These are phyloP conservation scores for Trypanosoma scelopori DNA, from an alignment of 208 protist species.

Conservation along the genomic window DNA sequence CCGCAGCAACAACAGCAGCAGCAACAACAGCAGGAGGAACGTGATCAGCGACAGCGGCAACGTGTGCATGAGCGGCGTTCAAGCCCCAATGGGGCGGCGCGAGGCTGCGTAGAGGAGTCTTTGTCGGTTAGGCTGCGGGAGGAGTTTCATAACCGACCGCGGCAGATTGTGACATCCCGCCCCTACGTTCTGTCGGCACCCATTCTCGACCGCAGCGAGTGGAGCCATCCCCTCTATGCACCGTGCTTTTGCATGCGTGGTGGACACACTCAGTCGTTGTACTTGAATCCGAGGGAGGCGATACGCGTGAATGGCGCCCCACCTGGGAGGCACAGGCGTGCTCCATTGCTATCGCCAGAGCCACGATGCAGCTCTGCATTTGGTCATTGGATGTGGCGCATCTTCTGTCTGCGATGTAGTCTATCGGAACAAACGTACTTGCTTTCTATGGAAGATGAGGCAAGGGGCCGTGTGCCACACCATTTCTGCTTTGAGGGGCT, in stretches of 20 bases:
- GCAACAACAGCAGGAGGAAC: too few species aligned
- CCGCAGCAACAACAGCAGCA: too few species aligned
- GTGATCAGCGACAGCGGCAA: too few species aligned
- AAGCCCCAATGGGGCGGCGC: too few species aligned
- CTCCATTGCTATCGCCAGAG: not conserved
- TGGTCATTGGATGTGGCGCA: slow-evolving; percentile 39
- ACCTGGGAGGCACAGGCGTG: not conserved
- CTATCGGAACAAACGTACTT: slow-evolving; percentile 54
- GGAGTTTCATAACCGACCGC: slow-evolving; percentile 41
- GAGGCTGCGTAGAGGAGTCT: too few species aligned
- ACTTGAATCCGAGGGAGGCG: not conserved
- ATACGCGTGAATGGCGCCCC: not conserved
- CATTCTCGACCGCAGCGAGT: slow-evolving; percentile 39
- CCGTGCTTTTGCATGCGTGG: slow-evolving; percentile 19
- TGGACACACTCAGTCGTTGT: not conserved
- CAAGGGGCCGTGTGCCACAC: slow-evolving; percentile 26
- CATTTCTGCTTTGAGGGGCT: slow-evolving; percentile 47
- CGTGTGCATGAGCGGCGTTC: too few species aligned
- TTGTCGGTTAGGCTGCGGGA: not conserved
- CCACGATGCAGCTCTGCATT: slow-evolving; percentile 5
- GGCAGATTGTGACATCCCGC: slow-evolving; percentile 21
- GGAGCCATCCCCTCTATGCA: slow-evolving; percentile 33
- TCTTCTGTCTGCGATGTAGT: slow-evolving; percentile 68
- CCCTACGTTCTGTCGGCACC: slow-evolving; percentile 31
- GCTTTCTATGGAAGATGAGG: slow-evolving; percentile 47